Evolutionary conservation across 257 asterid species (phyloP), one percentile per base, ranked within the genome.

Genomic region (Sherardia arvensis): DNA sequence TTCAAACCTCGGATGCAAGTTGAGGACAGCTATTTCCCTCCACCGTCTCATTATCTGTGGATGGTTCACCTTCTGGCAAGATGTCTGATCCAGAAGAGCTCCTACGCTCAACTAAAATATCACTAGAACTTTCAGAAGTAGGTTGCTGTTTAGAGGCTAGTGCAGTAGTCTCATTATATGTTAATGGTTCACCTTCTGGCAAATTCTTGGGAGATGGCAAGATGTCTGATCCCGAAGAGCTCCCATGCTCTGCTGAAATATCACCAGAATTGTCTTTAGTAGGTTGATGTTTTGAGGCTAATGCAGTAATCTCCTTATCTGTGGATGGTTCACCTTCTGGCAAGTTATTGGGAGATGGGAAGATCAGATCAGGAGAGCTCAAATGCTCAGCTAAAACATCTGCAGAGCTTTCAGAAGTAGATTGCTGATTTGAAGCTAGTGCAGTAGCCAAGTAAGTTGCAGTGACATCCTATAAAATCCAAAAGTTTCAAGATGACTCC

Each of bases 381-480:
- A 67, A 88, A 73, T 81, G 85, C 66, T 74, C 88, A 53, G 81
- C 63, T 45, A 78, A 62, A 56, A 80, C 66, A 66, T 57, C n/a
- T n/a, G n/a, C n/a, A n/a, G n/a, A n/a, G n/a, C 76, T 72, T 62
- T 71, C 85, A 66, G 87, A 27, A 64, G 75, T 59, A 62, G 64
- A 36, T 69, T 81, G 83, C 10, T 75, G 75, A 54, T 77, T 79
- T 55, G 97, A 80, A 69, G 91, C 89, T 76, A 89, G 87, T 62
- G 95, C 87, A 68, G 89, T 85, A 68, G 83, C 66, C 83, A 91
- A 77, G 75, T 80, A 80, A 62, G 94, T 80, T 25, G 94, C 88
- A 74, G 97, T 77, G 64, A 95, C 80, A 71, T 88, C 97, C 99
- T 92, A 73, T 51, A 61, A 20, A 30, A 33, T 22, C 65, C 25